Conservation (phyloP, 2,329 filamentous ascomycete species). For the Apiospora rasikravindrae region DNA sequence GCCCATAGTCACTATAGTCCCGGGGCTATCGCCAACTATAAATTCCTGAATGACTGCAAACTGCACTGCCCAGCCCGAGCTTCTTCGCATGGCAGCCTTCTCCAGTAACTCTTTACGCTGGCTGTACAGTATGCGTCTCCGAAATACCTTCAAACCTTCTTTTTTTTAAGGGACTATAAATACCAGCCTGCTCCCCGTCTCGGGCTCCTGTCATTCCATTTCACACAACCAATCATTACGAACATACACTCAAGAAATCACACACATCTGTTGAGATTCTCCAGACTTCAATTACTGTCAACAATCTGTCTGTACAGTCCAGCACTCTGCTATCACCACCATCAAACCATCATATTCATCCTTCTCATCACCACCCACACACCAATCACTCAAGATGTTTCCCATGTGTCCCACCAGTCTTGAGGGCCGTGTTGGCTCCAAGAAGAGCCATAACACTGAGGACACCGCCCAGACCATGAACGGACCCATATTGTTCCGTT, state of each 20-base stretch:
- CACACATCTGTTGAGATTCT: neutral
- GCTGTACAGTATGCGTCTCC: neutral
- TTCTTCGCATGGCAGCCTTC: neutral
- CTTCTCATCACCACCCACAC: neutral
- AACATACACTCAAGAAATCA: neutral
- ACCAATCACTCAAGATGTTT: neutral
- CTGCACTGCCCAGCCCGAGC: neutral
- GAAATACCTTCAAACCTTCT: neutral
- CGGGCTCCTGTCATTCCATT: neutral
- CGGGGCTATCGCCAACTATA: neutral
- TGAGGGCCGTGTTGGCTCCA: neutral
- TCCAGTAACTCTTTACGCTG: neutral
- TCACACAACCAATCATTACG: neutral
- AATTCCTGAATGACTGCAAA: neutral
- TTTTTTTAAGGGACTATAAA: neutral
- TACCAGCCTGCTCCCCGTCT: no score
- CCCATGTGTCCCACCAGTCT: no score
- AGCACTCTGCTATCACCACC: neutral
- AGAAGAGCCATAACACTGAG: neutral
- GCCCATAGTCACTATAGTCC: neutral
- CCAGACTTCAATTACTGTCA: neutral
- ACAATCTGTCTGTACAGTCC: neutral
- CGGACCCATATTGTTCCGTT: no score
- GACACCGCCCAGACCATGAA: neutral
- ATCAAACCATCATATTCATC: neutral